Percentiles rank a stretch among this genome's conserved stretches.
phyloP scores from a whole-genome alignment of 1,139 yeast genomes.

The Kodamaea ohmeri region DNA sequence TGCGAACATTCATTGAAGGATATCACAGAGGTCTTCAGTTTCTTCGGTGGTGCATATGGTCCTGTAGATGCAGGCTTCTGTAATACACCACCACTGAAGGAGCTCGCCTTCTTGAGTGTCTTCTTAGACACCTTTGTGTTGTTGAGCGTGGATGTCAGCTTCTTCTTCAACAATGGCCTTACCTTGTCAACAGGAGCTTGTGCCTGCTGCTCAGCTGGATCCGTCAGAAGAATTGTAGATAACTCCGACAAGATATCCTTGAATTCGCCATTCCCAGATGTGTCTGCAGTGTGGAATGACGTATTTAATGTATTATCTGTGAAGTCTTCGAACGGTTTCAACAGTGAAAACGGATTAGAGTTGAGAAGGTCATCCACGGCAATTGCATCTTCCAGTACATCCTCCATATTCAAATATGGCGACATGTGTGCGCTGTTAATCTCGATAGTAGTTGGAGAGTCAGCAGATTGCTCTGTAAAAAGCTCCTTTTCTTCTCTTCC shows the following conservation, averaged over 20 bases:
- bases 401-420: conserved; percentile 7
- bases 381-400: conserved; percentile 9
- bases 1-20: conserved; percentile 31
- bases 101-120: conserved; percentile 16
- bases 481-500: conserved; percentile 6
- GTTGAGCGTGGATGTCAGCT: conserved; percentile 7
- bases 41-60: not conserved
- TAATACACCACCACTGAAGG: conserved; percentile 13
- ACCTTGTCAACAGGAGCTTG: conserved; percentile 1
- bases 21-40: conserved; percentile 16
- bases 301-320: conserved; percentile 5
- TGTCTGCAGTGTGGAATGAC: conserved; percentile 8
- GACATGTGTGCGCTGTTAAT: conserved; percentile 15
- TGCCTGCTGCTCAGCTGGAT: conserved; percentile 1
- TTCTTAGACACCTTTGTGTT: conserved; percentile 15
- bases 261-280: conserved; percentile 13
- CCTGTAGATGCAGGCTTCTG: conserved; percentile 2
- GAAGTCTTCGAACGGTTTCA: conserved; percentile 11
- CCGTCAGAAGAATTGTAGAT: conserved; percentile 11
- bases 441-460: conserved; percentile 20
- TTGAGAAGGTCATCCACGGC: conserved; percentile 25
- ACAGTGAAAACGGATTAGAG: conserved; percentile 23
- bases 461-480: conserved; percentile 7
- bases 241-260: conserved; percentile 12
- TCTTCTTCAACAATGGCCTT: conserved; percentile 9